Evolutionary conservation across 2,329 filamentous ascomycete genomes (phyloP), one percentile per base, ranked within the genome.

Genomic region (Ophiostoma sp.): DNA sequence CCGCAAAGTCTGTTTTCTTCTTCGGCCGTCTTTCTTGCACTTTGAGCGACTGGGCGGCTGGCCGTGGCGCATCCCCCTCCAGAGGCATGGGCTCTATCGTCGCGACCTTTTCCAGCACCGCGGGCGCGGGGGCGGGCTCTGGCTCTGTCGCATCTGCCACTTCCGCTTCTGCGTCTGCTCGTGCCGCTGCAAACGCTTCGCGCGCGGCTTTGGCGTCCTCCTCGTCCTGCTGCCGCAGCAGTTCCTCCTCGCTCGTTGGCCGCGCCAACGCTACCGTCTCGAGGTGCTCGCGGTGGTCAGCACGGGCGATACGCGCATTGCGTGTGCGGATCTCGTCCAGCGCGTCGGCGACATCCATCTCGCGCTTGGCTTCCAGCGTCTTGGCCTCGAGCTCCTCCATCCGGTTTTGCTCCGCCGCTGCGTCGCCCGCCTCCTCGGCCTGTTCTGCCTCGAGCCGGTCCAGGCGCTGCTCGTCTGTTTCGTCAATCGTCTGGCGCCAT

Each of bases 361-460:
- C 95, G 55, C 90, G 85, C 81, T 95, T 93, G 0, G 93, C 93
- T 77, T 99, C 95, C 36, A 90, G 81, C 68, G 94, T 97, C 81
- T 98, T 98, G 71, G 90, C 89, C 80, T 99, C 95, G 64, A 99
- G 80, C 76, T 97, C 93, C 69, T 90, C 90, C 96, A 99, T 99
- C 36, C 92, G 92, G 77, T 97, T 93, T 72, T 88, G 84, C 77
- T 97, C 92, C 69, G 89, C 85, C 0, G 49, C 66, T 1, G 66
- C 67, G 49, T 71, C 71, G 64, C 71, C 72, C n/a, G 66, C 67
- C 67, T 84, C 83, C 49, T 84, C 86, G 1, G 83, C 85, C 73
- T 89, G 89, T 75, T 96, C 91, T 55, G 83, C 79, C 79, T 97
- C 93, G 5, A 98, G 79, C 40, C 95, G 82, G 77, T 97, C 92